A percentile compares a stretch with the other conserved stretches of the same genome.
These are phyloP conservation scores for Inga leiocalycina DNA, from an alignment of 306 rosid genomes.

Conservation along the genomic window DNA sequence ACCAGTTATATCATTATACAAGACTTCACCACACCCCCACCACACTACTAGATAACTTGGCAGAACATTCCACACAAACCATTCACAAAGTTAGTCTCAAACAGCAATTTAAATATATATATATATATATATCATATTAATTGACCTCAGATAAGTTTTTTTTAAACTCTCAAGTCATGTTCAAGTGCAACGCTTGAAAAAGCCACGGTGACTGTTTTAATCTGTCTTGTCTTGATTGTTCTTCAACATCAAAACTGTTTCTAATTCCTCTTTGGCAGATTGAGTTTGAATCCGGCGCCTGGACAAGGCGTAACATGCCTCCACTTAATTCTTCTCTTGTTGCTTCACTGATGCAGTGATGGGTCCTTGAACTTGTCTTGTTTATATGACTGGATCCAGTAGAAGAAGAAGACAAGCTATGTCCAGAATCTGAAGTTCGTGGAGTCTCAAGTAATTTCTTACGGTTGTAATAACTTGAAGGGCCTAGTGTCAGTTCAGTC, in stretches of 20 bases:
- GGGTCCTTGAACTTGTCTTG: constrained; percentile 44
- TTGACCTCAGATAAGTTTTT: constrained; percentile 33
- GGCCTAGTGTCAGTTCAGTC: constrained; percentile 82
- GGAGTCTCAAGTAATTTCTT: constrained; percentile 50
- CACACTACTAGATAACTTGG: constrained; percentile 30
- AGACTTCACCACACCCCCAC: constrained; percentile 41
- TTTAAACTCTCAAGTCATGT: constrained; percentile 38
- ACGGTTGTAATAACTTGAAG: constrained; percentile 58
- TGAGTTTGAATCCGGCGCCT: constrained; percentile 40
- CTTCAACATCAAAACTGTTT: constrained; percentile 45
- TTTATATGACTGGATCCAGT: constrained; percentile 64
- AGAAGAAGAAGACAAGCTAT: constrained; percentile 71
- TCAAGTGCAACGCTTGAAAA: constrained; percentile 68
- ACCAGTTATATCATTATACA: constrained; percentile 40
- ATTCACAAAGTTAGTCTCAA: constrained; percentile 42
- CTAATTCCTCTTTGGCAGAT: constrained; percentile 40
- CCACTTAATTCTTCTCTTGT: constrained; percentile 42
- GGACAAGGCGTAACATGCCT: constrained; percentile 33
- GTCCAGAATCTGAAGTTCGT: constrained; percentile 59
- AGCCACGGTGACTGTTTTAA: constrained; percentile 68
- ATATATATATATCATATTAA: constrained; percentile 39
- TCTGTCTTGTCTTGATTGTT: constrained; percentile 53
- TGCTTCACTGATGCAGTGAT: constrained; percentile 24
- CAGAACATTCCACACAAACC: constrained; percentile 40
- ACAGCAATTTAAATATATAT: constrained; percentile 22